Evolutionary conservation across 2,329 filamentous ascomycete genomes (phyloP).

Genomic region (Botrytis squamosa): DNA sequence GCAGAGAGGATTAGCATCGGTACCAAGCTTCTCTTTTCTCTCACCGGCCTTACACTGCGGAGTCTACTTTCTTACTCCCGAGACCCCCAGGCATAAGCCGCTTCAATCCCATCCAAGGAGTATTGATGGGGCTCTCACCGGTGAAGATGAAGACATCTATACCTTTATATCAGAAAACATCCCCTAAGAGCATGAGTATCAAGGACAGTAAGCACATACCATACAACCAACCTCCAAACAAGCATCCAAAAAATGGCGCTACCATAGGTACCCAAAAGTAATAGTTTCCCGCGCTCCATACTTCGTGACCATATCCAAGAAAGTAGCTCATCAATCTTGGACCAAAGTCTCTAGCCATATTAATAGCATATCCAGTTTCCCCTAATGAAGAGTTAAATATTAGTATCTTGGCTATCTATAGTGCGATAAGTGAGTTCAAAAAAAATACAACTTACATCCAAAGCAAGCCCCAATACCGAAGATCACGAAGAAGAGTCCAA

Average conservation of each 20-base stretch:
- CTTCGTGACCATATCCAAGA: slow-evolving; percentile 65
- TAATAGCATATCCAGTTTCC: slow-evolving; percentile 77
- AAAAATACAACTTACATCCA: slow-evolving; percentile 42
- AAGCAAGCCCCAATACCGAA: slow-evolving; percentile 74
- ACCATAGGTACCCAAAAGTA: slow-evolving; percentile 78
- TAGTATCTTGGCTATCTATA: background rate
- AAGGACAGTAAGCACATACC: slow-evolving; percentile 36
- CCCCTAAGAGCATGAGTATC: background rate
- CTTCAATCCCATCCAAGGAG: slow-evolving; percentile 37
- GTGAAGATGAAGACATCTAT: slow-evolving; percentile 52
- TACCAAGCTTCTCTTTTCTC: no score
- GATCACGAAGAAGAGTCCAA: slow-evolving; percentile 69
- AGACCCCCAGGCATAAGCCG: slow-evolving; percentile 20
- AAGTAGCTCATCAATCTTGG: slow-evolving; percentile 65
- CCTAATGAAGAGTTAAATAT: slow-evolving; percentile 41
- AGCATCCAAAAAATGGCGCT: slow-evolving; percentile 63
- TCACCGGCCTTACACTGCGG: background rate
- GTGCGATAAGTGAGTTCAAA: background rate
- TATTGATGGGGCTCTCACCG: slow-evolving; percentile 36
- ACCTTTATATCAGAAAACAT: background rate
- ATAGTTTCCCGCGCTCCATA: slow-evolving; percentile 66
- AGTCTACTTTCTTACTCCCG: background rate
- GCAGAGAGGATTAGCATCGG: no score
- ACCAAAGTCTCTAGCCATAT: slow-evolving; percentile 68
- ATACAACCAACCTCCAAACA: slow-evolving; percentile 65